phyloP scores from a whole-genome alignment of 306 rosid genomes.

The Trifolium dubium region DNA sequence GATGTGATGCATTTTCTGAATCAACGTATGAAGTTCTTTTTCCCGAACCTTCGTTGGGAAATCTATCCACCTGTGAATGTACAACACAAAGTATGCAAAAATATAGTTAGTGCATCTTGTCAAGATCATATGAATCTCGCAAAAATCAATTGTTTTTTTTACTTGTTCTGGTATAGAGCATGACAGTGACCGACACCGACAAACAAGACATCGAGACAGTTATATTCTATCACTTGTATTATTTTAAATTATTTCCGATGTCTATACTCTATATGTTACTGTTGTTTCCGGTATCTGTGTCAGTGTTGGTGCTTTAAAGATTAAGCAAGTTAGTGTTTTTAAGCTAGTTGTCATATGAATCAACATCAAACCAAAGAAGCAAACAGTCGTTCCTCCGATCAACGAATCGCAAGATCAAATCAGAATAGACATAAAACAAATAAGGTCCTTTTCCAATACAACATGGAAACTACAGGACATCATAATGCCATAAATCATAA shows the following conservation, averaged over 20 bases:
- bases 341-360: not conserved
- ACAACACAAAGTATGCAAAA: not conserved
- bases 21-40: not conserved
- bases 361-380: not conserved
- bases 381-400: conserved; percentile 7
- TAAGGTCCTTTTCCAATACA: not conserved
- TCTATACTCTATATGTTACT: not conserved
- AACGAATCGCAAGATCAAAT: not conserved
- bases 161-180: too few species aligned
- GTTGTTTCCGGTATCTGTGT: not conserved
- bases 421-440: not conserved
- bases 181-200: not conserved
- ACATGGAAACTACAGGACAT: not conserved
- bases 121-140: not conserved
- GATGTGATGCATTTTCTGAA: not conserved
- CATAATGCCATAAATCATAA: not conserved
- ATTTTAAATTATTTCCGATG: too few species aligned
- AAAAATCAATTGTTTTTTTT: not conserved
- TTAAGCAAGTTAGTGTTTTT: not conserved
- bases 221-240: not conserved
- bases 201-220: too few species aligned
- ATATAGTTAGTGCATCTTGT: not conserved
- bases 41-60: conserved; percentile 1
- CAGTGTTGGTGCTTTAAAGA: not conserved
- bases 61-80: conserved; percentile 31